phyloP scores from a whole-genome alignment of 768 basidiomycete genomes.

The Lactarius deliciosus region DNA sequence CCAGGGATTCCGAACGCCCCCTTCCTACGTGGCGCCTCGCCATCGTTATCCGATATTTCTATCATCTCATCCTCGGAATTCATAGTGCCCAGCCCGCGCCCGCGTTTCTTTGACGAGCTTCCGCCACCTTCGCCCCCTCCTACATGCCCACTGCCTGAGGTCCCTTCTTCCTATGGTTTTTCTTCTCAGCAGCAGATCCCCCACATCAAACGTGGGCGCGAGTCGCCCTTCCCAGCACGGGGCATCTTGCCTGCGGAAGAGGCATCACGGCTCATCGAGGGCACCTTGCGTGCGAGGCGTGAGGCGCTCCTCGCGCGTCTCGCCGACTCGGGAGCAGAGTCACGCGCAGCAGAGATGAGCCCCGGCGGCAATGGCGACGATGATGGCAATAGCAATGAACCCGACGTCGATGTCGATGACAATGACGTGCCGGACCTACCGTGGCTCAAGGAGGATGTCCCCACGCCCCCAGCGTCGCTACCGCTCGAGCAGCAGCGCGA shows the following conservation, averaged over 20 bases:
- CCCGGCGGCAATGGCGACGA: neutral
- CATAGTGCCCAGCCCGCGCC: constrained; percentile 26
- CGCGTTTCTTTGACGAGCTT: constrained; percentile 25
- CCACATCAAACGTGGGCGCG: constrained; percentile 43
- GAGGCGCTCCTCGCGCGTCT: constrained; percentile 7
- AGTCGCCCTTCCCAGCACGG: constrained; percentile 51
- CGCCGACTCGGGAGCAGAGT: neutral
- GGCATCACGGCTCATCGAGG: constrained; percentile 30
- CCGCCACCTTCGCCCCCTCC: constrained; percentile 31
- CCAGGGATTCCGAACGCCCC: constrained; percentile 15
- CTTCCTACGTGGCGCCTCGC: constrained; percentile 3
- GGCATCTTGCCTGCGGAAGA: constrained; percentile 39
- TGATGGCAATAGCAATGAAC: neutral
- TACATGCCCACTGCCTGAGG: constrained; percentile 23
- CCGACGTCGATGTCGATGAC: neutral
- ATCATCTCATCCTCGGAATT: constrained; percentile 28
- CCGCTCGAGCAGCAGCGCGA: neutral
- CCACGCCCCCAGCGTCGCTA: neutral
- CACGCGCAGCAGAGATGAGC: neutral
- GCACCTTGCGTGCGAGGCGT: constrained; percentile 17
- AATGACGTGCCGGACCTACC: neutral
- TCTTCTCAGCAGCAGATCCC: constrained; percentile 28
- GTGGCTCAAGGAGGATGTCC: constrained; percentile 1
- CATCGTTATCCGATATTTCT: constrained; percentile 22
- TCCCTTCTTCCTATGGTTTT: constrained; percentile 12